phyloP scores from a whole-genome alignment of 169 alveolate genomes.

The Babesia bigemina region DNA sequence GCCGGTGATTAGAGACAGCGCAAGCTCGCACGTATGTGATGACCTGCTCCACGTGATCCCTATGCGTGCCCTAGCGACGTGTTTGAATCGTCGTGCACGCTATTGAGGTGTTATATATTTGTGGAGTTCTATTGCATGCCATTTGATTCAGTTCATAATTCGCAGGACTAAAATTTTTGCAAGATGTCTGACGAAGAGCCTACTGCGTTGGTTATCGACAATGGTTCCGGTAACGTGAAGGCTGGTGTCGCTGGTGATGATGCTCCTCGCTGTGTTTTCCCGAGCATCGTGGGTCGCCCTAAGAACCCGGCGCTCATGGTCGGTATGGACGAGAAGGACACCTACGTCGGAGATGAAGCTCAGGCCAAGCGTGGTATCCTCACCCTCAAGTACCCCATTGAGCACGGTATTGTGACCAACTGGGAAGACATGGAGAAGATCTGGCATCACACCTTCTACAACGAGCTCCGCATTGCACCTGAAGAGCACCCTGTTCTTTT shows the following conservation, averaged over 20 bases:
- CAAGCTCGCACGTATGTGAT: not conserved
- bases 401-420: constrained; percentile 97
- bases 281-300: constrained; percentile 98
- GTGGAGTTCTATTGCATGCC: no score
- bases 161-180: not conserved
- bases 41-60: constrained; percentile 6
- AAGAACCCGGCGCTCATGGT: constrained; percentile 93
- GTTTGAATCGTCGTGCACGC: constrained; percentile 14
- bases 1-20: no score
- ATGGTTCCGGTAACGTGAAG: constrained; percentile 98
- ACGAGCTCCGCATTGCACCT: constrained; percentile 95
- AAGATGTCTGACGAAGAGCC: constrained; percentile 89
- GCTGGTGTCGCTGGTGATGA: constrained; percentile 99
- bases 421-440: constrained; percentile 99
- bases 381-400: constrained; percentile 96
- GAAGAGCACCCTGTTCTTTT: constrained; percentile 95
- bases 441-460: constrained; percentile 97
- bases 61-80: not conserved
- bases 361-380: constrained; percentile 97
- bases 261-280: constrained; percentile 98
- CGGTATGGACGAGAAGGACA: constrained; percentile 96
- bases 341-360: constrained; percentile 98
- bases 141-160: not conserved
- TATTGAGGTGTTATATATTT: no score
- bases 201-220: constrained; percentile 96